phyloP scores from a whole-genome alignment of 176 grass and related monocot species.

The Neostapfia colusana region DNA sequence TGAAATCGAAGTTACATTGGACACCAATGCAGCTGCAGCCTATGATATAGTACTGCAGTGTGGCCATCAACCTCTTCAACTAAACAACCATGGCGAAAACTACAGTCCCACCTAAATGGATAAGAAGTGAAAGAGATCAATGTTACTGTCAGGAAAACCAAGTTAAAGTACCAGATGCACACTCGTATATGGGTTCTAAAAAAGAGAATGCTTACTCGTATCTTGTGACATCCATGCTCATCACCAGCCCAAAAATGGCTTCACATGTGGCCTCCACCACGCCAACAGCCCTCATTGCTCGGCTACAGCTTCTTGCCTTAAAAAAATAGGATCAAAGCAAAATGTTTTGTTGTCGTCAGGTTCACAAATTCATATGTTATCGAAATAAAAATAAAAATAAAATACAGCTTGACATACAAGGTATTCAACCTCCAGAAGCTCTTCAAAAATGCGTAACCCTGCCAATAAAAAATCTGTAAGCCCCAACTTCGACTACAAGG shows the following conservation, averaged over 20 bases:
- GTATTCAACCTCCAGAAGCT: constrained; percentile 86
- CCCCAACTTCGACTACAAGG: constrained; percentile 1
- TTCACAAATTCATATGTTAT: constrained; percentile 24
- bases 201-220: constrained; percentile 57
- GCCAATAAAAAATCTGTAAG: constrained; percentile 29
- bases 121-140: constrained; percentile 29
- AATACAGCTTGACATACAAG: constrained; percentile 56
- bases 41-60: constrained; percentile 80
- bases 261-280: constrained; percentile 91
- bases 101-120: constrained; percentile 88
- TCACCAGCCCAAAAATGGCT: constrained; percentile 86
- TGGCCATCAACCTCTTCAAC: constrained; percentile 98
- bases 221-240: constrained; percentile 95
- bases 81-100: constrained; percentile 87
- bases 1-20: constrained; percentile 59
- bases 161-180: constrained; percentile 20
- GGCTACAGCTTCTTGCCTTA: constrained; percentile 85
- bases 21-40: constrained; percentile 83
- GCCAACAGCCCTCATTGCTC: constrained; percentile 93
- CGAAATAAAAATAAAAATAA: background rate
- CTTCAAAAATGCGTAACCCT: constrained; percentile 95
- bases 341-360: background rate
- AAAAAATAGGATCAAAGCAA: constrained; percentile 31
- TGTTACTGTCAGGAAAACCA: background rate
- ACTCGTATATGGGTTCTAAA: constrained; percentile 56